Evolutionary conservation across 176 grass and related monocot species (phyloP).

Genomic region (Eremochloa ophiuroides): DNA sequence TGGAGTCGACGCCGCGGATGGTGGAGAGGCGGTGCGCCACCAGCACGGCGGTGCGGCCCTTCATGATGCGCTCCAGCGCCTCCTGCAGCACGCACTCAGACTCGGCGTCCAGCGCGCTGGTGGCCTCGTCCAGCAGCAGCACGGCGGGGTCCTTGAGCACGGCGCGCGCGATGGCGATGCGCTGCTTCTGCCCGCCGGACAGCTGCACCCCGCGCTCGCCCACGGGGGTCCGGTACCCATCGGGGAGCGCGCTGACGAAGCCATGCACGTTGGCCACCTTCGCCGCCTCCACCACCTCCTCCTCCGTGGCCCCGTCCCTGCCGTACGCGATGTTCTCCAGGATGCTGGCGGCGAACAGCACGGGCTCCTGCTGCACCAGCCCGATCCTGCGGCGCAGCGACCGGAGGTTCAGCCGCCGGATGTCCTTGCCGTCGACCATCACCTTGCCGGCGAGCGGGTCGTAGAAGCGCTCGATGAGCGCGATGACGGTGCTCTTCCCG

Average conservation of each 20-base stretch:
- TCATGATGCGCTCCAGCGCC: constrained; percentile 87
- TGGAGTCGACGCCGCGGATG: constrained; percentile 56
- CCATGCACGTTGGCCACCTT: constrained; percentile 76
- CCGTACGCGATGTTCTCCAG: constrained; percentile 89
- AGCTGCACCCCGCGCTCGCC: constrained; percentile 83
- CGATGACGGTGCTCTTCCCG: constrained; percentile 68
- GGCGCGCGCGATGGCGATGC: constrained; percentile 78
- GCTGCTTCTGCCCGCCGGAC: constrained; percentile 77
- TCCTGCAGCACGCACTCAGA: constrained; percentile 88
- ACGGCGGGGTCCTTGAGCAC: constrained; percentile 86
- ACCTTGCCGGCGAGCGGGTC: constrained; percentile 84
- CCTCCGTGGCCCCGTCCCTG: constrained; percentile 58
- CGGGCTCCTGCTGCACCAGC: constrained; percentile 87
- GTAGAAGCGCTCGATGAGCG: constrained; percentile 78
- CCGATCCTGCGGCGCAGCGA: constrained; percentile 64
- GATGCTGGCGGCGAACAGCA: constrained; percentile 72
- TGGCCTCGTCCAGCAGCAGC: constrained; percentile 78
- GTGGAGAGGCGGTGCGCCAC: constrained; percentile 77
- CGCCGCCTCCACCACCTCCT: constrained; percentile 62
- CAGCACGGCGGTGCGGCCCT: constrained; percentile 69
- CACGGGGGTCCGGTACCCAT: constrained; percentile 74
- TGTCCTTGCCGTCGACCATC: constrained; percentile 75
- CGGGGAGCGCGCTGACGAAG: constrained; percentile 71
- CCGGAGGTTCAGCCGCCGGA: constrained; percentile 62
- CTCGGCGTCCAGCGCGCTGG: constrained; percentile 78